phyloP scores from a whole-genome alignment of 169 alveolate genomes.

The Plasmodium knowlesi region DNA sequence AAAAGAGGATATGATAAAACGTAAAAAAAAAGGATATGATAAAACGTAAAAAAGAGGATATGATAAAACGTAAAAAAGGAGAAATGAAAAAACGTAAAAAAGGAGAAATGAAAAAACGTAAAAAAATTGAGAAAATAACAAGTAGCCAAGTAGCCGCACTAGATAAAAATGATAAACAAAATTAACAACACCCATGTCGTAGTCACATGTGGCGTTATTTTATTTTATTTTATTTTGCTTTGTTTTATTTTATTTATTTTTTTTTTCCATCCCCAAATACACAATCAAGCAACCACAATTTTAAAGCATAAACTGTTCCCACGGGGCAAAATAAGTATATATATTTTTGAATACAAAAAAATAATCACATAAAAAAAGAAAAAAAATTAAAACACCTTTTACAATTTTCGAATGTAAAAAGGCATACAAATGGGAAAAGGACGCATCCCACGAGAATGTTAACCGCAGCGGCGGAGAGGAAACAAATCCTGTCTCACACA shows the following conservation, averaged over 20 bases:
- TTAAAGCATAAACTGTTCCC: slow-evolving; percentile 10
- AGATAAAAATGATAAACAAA: not conserved
- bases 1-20: not conserved
- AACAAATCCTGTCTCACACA: not conserved
- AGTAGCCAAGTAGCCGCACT: not conserved
- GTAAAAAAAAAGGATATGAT: not conserved
- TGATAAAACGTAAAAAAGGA: not conserved
- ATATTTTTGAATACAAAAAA: not conserved
- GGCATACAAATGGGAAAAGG: not conserved
- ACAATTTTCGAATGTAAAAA: not conserved
- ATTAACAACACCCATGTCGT: not conserved
- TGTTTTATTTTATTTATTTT: not conserved
- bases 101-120: too few relatives aligned
- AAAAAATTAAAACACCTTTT: not conserved
- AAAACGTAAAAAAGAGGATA: not conserved
- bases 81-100: not conserved
- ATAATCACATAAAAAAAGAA: not conserved
- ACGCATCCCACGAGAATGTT: not conserved
- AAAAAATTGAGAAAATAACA: not conserved
- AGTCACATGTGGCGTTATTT: not conserved
- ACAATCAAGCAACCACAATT: not conserved
- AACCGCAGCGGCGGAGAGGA: not conserved
- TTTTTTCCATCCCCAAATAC: not conserved
- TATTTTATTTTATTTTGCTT: too few relatives aligned
- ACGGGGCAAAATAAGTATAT: not conserved